Percentiles rank a stretch among this genome's conserved stretches.
Evolutionary conservation across 2,329 filamentous ascomycete species (phyloP).

Genomic region (Talaromyces piceae): DNA sequence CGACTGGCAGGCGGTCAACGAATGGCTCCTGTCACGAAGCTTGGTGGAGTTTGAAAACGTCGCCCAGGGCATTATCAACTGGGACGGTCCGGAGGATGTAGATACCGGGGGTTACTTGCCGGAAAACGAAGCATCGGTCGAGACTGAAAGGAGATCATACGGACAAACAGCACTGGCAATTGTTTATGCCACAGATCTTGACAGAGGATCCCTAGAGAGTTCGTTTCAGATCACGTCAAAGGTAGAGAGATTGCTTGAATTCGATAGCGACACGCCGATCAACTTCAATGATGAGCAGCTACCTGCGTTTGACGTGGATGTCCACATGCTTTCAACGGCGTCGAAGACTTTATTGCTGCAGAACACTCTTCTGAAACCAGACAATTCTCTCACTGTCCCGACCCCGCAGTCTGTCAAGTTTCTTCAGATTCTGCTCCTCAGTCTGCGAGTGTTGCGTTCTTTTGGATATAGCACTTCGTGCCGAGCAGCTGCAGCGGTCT

Average conservation of each 20-base stretch:
- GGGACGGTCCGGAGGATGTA: constrained; percentile 54
- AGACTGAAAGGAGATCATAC: constrained; percentile 28
- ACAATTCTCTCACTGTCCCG: constrained; percentile 37
- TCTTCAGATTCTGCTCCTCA: constrained; percentile 34
- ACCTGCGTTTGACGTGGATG: constrained; percentile 24
- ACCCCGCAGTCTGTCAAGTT: constrained; percentile 33
- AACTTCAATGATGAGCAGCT: constrained; percentile 17
- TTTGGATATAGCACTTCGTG: constrained; percentile 32
- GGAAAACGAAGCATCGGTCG: constrained; percentile 17
- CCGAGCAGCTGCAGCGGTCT: constrained; percentile 39
- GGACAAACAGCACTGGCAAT: constrained; percentile 53
- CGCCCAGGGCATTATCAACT: constrained; percentile 46
- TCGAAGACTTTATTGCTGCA: constrained; percentile 35
- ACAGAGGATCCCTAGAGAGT: constrained; percentile 38
- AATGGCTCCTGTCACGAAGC: constrained; percentile 52
- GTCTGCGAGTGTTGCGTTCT: constrained; percentile 31
- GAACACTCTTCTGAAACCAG: constrained; percentile 30
- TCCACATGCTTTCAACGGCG: constrained; percentile 27
- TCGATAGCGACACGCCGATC: constrained; percentile 38
- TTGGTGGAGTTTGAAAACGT: constrained; percentile 43
- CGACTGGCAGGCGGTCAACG: constrained; percentile 53
- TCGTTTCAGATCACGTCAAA: constrained; percentile 44
- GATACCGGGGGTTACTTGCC: constrained; percentile 50
- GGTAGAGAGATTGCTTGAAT: constrained; percentile 44
- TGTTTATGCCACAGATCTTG: constrained; percentile 48